Conservation (phyloP, 140 eudicot genomes). For the Flaveria floridana region DNA sequence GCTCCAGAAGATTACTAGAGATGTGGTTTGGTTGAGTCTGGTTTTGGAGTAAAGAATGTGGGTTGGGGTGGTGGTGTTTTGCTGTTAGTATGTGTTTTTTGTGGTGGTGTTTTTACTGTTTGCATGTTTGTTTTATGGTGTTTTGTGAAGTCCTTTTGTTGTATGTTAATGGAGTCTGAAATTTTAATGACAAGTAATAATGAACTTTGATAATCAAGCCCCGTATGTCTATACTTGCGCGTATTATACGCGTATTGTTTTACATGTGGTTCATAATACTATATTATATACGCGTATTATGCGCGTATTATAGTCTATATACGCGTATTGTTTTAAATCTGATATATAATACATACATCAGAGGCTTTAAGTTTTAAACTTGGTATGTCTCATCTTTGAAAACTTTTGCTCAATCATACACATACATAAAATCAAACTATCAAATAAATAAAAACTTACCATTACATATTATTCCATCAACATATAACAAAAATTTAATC, state of each 20-base stretch:
- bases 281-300: no score
- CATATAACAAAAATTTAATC: slow-evolving; percentile 21
- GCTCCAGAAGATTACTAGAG: slow-evolving; percentile 89
- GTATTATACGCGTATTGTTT: no score
- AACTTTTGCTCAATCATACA: no score
- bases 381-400: no score
- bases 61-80: not conserved
- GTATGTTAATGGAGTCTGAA: slow-evolving; percentile 10
- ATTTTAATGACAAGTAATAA: slow-evolving; percentile 11
- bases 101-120: slow-evolving; percentile 6
- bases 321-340: no score
- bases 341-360: no score
- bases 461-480: slow-evolving; percentile 29
- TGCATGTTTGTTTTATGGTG: slow-evolving; percentile 21
- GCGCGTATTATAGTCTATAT: no score
- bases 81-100: not conserved
- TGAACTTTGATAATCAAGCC: not conserved
- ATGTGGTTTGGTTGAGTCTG: not conserved
- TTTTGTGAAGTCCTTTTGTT: slow-evolving; percentile 1
- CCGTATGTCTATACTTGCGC: no score
- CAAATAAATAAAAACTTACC: slow-evolving; percentile 19
- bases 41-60: slow-evolving; percentile 16
- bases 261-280: not conserved
- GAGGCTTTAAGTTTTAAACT: no score
- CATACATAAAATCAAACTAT: not conserved